phyloP scores from a whole-genome alignment of 208 protist species.

The Leishmania amazonensis region DNA sequence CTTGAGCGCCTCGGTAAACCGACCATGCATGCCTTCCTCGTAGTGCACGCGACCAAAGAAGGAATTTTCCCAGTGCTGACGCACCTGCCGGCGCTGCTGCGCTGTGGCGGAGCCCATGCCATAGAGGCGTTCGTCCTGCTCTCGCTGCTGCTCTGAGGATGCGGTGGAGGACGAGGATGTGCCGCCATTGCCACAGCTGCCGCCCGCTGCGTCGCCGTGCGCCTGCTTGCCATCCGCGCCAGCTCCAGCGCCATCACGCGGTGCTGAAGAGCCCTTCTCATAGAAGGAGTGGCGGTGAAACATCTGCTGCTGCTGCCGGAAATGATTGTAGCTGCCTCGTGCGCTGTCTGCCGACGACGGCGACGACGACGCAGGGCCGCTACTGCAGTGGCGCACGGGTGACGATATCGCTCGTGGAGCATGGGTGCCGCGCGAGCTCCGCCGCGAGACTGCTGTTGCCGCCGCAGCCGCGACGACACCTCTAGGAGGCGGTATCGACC shows the following conservation, averaged over 20 bases:
- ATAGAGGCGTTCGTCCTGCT: slow-evolving; percentile 27
- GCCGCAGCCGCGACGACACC: not conserved
- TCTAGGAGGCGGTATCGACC: not conserved
- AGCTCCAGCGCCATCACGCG: not conserved
- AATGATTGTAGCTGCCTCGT: slow-evolving; percentile 32
- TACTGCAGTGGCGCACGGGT: not conserved
- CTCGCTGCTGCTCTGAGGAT: not conserved
- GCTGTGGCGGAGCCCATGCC: slow-evolving; percentile 42
- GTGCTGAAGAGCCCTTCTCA: slow-evolving; percentile 38
- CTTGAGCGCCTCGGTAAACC: slow-evolving; percentile 53
- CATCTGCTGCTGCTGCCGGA: slow-evolving; percentile 34
- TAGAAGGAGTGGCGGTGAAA: slow-evolving; percentile 58
- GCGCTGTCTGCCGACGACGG: not conserved
- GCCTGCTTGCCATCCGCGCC: not conserved
- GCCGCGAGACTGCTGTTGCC: not conserved
- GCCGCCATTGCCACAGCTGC: not conserved
- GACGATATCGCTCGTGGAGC: not conserved
- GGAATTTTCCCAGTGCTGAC: slow-evolving; percentile 81
- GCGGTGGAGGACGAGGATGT: slow-evolving; percentile 21
- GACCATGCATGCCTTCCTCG: slow-evolving; percentile 83
- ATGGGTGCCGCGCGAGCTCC: not conserved
- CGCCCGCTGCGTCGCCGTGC: not conserved
- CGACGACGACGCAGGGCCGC: not conserved
- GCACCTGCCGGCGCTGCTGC: slow-evolving; percentile 64
- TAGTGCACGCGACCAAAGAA: slow-evolving; percentile 86